Base-by-base conservation (phyloP, 176 grass and related monocot genomes). In the Triticum turgidum region DNA sequence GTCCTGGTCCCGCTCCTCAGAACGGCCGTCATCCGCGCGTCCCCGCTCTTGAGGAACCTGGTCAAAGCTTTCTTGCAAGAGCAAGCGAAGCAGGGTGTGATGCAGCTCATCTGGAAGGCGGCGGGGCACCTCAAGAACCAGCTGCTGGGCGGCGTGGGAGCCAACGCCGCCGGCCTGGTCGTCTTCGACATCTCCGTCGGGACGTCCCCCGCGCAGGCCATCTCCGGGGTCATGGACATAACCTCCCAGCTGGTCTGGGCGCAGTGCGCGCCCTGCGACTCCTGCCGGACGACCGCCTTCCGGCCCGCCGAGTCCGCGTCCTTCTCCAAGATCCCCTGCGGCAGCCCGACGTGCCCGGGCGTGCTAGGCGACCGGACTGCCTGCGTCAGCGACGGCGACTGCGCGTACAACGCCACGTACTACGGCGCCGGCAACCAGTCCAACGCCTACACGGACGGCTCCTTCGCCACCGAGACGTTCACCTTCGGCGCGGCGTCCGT, bases 381-480 rank as follows among this genome's bases (percentile, higher is more conserved):
- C 62, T 77, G 61, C 61, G 12, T 9, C 29, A 8, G 15, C 9
- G 64, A 32, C 12, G 64, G 20, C 63, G 6, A 20, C 59, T 73
- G 12, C 69, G 3, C 3, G 18, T 69, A 39, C 65, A 2, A 35
- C 69, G 15, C 14, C 17, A 5, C 17, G 9, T 30, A 2, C 66
- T 84, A 84, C 64, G 61, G 18, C 32, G 27, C 62, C 24, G 54
- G 54, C 18, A 58, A 58, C 18, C 54, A 58, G 54, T 58, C 54
- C 54, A 58, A 21, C 6, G 62, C 24, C 62, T 29, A 65, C 62
- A 65, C 59, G 27, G 6, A n/a, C 4, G 83, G 83, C 58, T 79
- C 66, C 65, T 62, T 86, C 65, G 56, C 52, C 83, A 79, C 25
- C 39, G 84, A 86, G 15, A 86, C 84, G 13, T 86, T 86, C 75